Conservation (phyloP, 768 basidiomycete species). For the Lyophyllum shimeji region DNA sequence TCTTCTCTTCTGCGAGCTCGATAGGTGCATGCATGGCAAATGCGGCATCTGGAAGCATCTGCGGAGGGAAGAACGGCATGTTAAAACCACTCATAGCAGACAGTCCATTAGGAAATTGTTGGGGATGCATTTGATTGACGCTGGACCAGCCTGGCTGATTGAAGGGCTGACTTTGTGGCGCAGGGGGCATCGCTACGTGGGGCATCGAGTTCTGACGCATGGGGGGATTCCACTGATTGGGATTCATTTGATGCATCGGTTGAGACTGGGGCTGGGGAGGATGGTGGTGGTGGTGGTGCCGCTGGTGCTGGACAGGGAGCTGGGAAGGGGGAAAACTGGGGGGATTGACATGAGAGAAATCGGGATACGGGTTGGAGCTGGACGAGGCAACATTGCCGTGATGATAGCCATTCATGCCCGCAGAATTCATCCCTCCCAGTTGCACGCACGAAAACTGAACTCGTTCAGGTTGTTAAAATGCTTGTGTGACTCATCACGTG, state of each 20-base stretch:
- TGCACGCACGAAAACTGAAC: slow-evolving; percentile 4
- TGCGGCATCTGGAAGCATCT: slow-evolving; percentile 54
- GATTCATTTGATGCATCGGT: slow-evolving; percentile 9
- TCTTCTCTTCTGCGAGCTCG: slow-evolving; percentile 55
- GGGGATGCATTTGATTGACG: slow-evolving; percentile 30
- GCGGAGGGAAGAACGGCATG: slow-evolving; percentile 46
- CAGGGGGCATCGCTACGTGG: slow-evolving; percentile 20
- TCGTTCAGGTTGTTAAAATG: slow-evolving; percentile 1
- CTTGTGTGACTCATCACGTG: slow-evolving; percentile 18
- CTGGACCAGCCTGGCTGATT: slow-evolving; percentile 31
- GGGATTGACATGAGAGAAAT: slow-evolving; percentile 20
- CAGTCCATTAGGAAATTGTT: slow-evolving; percentile 30
- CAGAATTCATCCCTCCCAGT: slow-evolving; percentile 21
- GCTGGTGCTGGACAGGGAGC: not conserved
- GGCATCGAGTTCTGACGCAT: slow-evolving; percentile 16
- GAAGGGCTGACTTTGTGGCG: slow-evolving; percentile 33
- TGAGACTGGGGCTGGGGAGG: slow-evolving; percentile 26
- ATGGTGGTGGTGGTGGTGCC: slow-evolving; percentile 23
- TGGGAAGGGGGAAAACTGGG: slow-evolving; percentile 7
- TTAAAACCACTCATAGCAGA: slow-evolving; percentile 30
- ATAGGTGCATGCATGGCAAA: slow-evolving; percentile 53
- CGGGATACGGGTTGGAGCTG: slow-evolving; percentile 32
- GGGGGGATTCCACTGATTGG: slow-evolving; percentile 29
- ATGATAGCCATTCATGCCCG: slow-evolving; percentile 29
- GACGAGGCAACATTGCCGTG: slow-evolving; percentile 31